These are phyloP conservation scores for Pestalotiopsis sp. DNA, from an alignment of 2,329 filamentous ascomycete species.

Conservation along the genomic window DNA sequence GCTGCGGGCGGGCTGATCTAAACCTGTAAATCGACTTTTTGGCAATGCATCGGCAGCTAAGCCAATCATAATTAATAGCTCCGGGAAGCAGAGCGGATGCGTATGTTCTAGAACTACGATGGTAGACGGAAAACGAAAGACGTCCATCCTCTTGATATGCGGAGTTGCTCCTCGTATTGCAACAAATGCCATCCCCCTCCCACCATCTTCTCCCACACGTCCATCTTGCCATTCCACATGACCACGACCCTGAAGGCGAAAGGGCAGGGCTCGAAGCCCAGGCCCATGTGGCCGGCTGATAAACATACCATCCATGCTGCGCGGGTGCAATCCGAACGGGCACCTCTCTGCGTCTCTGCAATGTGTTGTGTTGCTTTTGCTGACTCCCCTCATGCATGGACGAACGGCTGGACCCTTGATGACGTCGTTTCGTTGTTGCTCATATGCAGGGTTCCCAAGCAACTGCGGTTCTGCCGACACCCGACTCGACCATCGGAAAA, in stretches of 20 bases:
- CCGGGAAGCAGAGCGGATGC: neutral
- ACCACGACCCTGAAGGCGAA: too few species aligned
- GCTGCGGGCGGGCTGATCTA: neutral
- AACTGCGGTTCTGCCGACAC: neutral
- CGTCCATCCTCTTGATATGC: neutral
- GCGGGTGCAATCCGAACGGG: neutral
- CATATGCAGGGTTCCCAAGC: neutral
- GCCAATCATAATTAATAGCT: neutral
- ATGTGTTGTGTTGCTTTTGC: neutral
- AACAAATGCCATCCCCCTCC: neutral
- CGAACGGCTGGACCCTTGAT: neutral
- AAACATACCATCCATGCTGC: neutral
- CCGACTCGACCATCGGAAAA: neutral
- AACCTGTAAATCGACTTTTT: neutral
- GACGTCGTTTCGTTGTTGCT: neutral
- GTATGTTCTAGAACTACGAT: neutral
- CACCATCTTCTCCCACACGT: too few species aligned
- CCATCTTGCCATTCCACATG: too few species aligned
- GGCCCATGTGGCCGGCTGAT: neutral
- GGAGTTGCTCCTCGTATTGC: neutral
- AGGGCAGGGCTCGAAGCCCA: too few species aligned
- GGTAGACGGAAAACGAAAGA: neutral
- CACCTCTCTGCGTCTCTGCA: neutral
- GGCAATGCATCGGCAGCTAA: neutral
- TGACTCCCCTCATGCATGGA: neutral